These are phyloP conservation scores for Uronychia setigera DNA, from an alignment of 73 alveolate species.

Conservation along the genomic window DNA sequence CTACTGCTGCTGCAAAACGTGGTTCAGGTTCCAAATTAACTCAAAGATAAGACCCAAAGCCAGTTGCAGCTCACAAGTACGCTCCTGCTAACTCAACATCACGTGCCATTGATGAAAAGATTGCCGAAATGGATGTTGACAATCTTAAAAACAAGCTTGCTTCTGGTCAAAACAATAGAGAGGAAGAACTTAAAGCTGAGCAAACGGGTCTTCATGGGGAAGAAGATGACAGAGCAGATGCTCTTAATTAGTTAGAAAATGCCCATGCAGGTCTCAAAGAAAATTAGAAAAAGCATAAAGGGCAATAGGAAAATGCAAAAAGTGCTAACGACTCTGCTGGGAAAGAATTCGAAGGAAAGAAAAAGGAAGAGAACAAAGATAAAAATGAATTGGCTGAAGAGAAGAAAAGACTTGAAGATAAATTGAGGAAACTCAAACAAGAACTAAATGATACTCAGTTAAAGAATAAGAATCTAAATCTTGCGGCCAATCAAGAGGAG, in stretches of 20 bases:
- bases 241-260: not conserved
- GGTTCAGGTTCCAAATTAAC: not conserved
- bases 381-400: not conserved
- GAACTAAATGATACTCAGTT: not conserved
- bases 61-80: not conserved
- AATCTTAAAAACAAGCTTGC: not conserved
- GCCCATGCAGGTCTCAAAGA: not conserved
- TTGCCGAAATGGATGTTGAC: not conserved
- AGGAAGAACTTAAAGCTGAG: not conserved
- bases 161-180: not conserved
- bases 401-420: not conserved
- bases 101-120: not conserved
- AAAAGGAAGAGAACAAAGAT: conserved; percentile 1
- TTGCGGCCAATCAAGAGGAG: conserved; percentile 5
- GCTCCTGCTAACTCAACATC: not conserved
- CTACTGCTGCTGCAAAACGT: conserved; percentile 11
- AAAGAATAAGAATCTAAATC: not conserved
- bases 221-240: not conserved
- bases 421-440: conserved; percentile 1
- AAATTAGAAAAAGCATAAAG: not conserved
- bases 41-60: not conserved
- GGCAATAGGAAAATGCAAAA: not conserved
- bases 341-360: not conserved
- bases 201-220: not conserved
- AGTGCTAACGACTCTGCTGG: not conserved